A percentile compares a stretch with the other conserved stretches of the same genome.
These are phyloP conservation scores for Cylindrotheca fusiformis DNA, from an alignment of 108 stramenopile genomes.

Conservation along the genomic window DNA sequence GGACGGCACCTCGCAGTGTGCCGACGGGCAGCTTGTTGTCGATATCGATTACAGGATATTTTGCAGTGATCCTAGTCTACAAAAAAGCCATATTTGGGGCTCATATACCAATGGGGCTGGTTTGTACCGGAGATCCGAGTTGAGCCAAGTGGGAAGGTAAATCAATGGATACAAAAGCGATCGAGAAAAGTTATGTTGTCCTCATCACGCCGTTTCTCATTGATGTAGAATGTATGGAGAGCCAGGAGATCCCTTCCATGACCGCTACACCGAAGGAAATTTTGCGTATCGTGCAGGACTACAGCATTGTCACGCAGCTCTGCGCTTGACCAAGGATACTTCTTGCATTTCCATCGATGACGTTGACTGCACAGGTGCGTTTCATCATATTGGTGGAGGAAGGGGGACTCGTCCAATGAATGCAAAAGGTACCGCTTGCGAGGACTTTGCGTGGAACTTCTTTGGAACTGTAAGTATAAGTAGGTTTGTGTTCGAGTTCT, in stretches of 20 bases:
- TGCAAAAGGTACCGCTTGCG: conserved; percentile 25
- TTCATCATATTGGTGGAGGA: conserved; percentile 53
- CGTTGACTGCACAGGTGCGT: conserved; percentile 33
- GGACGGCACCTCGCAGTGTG: background rate
- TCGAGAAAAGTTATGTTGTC: too few species aligned
- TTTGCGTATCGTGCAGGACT: conserved; percentile 36
- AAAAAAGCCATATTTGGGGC: conserved; percentile 27
- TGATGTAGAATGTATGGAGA: conserved; percentile 36
- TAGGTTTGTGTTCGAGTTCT: too few species aligned
- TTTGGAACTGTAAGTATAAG: too few species aligned
- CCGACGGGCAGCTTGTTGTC: background rate
- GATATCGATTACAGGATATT: conserved; percentile 40
- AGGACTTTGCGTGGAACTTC: conserved; percentile 35
- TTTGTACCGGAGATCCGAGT: conserved; percentile 25
- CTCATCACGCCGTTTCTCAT: too few species aligned
- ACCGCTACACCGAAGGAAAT: conserved; percentile 38
- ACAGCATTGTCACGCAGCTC: conserved; percentile 18
- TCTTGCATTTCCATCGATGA: conserved; percentile 18
- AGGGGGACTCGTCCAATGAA: conserved; percentile 41
- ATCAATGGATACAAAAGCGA: too few species aligned
- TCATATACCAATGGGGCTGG: conserved; percentile 53
- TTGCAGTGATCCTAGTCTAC: conserved; percentile 22
- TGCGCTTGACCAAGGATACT: conserved; percentile 25
- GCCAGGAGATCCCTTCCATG: conserved; percentile 45
- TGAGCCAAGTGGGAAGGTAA: conserved; percentile 31